Base-by-base conservation (phyloP, 2,329 filamentous ascomycete species). In the Chaetoscypha palmicola region DNA sequence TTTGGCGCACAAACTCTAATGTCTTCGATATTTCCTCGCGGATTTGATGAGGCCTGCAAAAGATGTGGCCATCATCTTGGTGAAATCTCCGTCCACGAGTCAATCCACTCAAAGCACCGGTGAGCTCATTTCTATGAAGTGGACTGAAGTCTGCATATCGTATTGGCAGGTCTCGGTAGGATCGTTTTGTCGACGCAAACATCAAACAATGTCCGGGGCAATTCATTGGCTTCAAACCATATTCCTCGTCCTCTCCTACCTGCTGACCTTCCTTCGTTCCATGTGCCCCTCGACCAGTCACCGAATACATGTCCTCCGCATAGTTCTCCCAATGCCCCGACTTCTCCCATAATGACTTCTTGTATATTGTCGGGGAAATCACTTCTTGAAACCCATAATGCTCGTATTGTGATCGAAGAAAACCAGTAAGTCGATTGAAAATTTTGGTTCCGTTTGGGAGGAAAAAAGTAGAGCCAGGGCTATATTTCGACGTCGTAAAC, bases 181-280 rank as follows among this genome's bases (percentile, higher is more conserved):
- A 88, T 48, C 81, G 79, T 45, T 74, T 73, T 52, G 82, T 76
- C 36, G 82, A 82, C 48, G 77, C 81, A 62, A 94, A 94, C 49
- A 94, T 76, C 51, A 94, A 70, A 61, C 87, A 94, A 64, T 94
- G 88, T 2, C 87, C 88, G 0, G 88, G 88, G 61, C 88, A 94
- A 61, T 94, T 94, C 88, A 94, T 94, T 11, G 88, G 88, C 64
- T 94, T 94, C 54, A 94, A 68, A 14, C 86, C 86, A 64, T 86
- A 94, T 50, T 86, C 83, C 51, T 82, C 79, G 48, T 77, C 73
- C 49, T 81, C 76, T 16, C 69, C 72, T 5, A 63, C 51, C 48
- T 77, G 70, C 2, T 62, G 63, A 4, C 65, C 65, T 24, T 67
- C 58, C 36, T 46, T 56, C 32, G 58, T 50, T 8, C 53, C 55